Evolutionary conservation across 75 land plant species (phyloP).

Genomic region (Chamaecyparis obtusa): DNA sequence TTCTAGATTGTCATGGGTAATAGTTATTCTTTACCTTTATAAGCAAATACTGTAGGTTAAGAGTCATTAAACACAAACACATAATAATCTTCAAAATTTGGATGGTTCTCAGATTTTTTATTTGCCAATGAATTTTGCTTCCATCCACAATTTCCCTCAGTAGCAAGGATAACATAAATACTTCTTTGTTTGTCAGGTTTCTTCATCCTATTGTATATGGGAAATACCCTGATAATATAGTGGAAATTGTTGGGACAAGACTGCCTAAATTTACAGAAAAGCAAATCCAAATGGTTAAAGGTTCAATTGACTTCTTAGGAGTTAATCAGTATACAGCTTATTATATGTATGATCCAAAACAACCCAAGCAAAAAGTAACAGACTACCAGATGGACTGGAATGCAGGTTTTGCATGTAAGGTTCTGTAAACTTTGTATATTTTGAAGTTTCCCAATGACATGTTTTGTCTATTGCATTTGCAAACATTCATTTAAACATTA

Average conservation of each 20-base stretch:
- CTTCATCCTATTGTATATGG: conserved; percentile 71
- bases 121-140: neutral
- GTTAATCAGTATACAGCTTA: conserved; percentile 69
- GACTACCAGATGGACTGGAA: conserved; percentile 69
- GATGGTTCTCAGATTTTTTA: neutral
- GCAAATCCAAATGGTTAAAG: conserved; percentile 57
- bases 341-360: conserved; percentile 53
- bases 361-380: conserved; percentile 12
- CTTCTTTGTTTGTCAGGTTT: conserved; percentile 40
- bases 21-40: neutral
- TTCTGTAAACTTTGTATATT: neutral
- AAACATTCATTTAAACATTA: neutral
- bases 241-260: conserved; percentile 56
- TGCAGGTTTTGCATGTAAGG: conserved; percentile 62
- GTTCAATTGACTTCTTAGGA: conserved; percentile 66
- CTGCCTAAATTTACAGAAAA: conserved; percentile 66
- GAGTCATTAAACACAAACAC: neutral
- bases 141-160: neutral
- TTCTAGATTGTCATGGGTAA: neutral
- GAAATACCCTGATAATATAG: conserved; percentile 66
- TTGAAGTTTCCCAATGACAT: neutral
- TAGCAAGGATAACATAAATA: neutral
- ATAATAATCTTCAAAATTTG: neutral
- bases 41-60: neutral
- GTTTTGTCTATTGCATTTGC: neutral